Percentiles rank a stretch among this genome's conserved stretches.
Evolutionary conservation across 2,329 filamentous ascomycete genomes (phyloP).

Genomic region (Emergomyces orientalis): DNA sequence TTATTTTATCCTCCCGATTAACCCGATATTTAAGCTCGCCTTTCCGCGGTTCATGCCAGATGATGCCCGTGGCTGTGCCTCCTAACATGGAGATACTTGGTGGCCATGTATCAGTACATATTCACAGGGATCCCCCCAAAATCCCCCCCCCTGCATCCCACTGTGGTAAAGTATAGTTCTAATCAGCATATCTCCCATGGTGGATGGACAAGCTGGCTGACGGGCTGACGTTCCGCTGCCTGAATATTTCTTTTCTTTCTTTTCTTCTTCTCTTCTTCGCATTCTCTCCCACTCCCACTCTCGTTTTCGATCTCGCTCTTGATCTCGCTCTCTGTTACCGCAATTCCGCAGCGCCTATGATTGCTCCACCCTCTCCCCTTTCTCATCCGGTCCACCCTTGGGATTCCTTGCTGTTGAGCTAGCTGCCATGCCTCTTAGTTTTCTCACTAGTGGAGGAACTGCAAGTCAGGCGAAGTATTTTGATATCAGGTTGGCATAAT

Average conservation of each 20-base stretch:
- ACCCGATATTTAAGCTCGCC: no score
- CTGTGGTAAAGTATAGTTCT: no score
- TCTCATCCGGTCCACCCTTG: neutral
- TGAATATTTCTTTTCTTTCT: neutral
- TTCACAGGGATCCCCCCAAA: neutral
- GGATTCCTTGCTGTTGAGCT: neutral
- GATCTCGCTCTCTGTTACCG: neutral
- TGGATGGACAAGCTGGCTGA: neutral
- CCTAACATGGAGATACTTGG: no score
- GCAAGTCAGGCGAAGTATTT: conserved; percentile 42
- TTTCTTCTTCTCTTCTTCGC: neutral
- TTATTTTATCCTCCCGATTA: no score
- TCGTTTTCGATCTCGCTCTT: neutral
- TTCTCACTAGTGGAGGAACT: conserved; percentile 35
- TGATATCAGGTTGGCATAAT: conserved; percentile 35
- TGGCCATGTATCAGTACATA: no score
- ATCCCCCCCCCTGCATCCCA: no score
- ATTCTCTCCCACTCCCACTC: neutral
- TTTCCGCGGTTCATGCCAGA: no score
- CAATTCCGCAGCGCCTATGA: neutral
- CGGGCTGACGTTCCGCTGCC: neutral
- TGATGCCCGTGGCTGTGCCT: no score
- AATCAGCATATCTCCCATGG: neutral
- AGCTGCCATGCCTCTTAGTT: conserved; percentile 37
- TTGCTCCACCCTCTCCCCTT: neutral